Base-by-base conservation (phyloP, 2,329 filamentous ascomycete genomes). In the Ampelomyces quisqualis region DNA sequence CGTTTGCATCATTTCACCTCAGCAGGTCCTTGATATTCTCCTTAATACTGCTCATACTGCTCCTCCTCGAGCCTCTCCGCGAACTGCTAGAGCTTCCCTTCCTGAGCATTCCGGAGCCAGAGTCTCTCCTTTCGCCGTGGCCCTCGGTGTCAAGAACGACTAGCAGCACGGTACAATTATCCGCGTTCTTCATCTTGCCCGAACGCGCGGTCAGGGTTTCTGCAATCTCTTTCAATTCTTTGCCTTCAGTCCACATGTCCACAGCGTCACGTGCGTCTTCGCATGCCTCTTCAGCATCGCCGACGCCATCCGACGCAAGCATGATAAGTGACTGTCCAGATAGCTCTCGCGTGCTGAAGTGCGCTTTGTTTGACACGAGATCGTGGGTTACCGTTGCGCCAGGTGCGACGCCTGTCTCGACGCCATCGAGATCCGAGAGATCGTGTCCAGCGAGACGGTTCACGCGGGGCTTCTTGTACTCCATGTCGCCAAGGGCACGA, bases 361-460 rank as follows among this genome's bases (percentile, higher is more conserved):
- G 55, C 7, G 55, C 55, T 43, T 58, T 51, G 32, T 53, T 60
- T 2, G 48, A 58, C 2, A 60, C 53, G 1, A 60, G 47, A 21
- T 60, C 48, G 3, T 51, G 47, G 0, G 43, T 53, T 20, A 52
- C 56, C 11, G 29, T 51, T 28, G 40, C 45, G n/a, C 56, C 55
- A 8, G 56, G 56, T 4, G 47, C 52, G 13, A 60, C 47, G 5
- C 56, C 56, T 3, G 56, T 60, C 26, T 57, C 49, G 20, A 60
- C 43, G 28, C 56, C 56, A 8, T 41, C 43, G 3, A 60, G 40
- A 24, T 60, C 56, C 10, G 53, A 49, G 14, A 60, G 31, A 26
- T 60, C 51, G 43, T 60, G 56, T 14, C 40, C 53, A 10, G 56
- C 55, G 7, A 60, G 48, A 2, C 53, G 50, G 24, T 60, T 60